These are phyloP conservation scores for Xylaria sp. DNA, from an alignment of 495 filamentous ascomycete species.

Conservation along the genomic window DNA sequence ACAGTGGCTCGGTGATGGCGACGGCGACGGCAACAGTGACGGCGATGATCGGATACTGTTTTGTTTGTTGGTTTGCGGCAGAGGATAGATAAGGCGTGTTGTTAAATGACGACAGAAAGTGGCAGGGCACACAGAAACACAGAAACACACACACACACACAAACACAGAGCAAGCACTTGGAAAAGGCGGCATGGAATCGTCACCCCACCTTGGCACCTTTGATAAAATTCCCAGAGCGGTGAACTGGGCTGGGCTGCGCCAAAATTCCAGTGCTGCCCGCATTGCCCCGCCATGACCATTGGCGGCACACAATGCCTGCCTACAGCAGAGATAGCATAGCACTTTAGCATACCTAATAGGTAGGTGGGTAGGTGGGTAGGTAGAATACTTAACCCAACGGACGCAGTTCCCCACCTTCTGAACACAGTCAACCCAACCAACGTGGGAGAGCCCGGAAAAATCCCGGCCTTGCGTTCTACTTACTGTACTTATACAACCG, in stretches of 20 bases:
- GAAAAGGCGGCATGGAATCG: conserved; percentile 25
- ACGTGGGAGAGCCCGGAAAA: background rate
- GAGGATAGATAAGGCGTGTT: conserved; percentile 1
- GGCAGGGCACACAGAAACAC: conserved; percentile 31
- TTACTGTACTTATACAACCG: too few species aligned
- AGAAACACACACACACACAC: conserved; percentile 15
- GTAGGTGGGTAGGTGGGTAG: too few species aligned
- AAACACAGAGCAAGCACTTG: background rate
- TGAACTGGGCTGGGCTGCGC: conserved; percentile 10
- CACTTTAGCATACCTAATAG: too few species aligned
- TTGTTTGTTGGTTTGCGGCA: conserved; percentile 8
- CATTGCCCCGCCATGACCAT: conserved; percentile 16
- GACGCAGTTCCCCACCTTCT: conserved; percentile 3
- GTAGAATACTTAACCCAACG: background rate
- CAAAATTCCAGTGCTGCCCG: conserved; percentile 17
- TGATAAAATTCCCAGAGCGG: conserved; percentile 27
- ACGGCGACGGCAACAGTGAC: background rate
- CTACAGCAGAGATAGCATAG: background rate
- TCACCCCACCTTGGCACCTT: conserved; percentile 27
- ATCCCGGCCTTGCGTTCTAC: background rate
- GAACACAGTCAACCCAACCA: background rate
- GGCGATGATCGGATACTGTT: background rate
- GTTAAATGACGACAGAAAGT: conserved; percentile 30
- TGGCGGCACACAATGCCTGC: background rate
- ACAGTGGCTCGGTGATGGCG: conserved; percentile 1